A percentile compares a stretch with the other conserved stretches of the same genome.
Conservation (phyloP, 805 yeast genomes). For the Hanseniaspora lachancei region DNA sequence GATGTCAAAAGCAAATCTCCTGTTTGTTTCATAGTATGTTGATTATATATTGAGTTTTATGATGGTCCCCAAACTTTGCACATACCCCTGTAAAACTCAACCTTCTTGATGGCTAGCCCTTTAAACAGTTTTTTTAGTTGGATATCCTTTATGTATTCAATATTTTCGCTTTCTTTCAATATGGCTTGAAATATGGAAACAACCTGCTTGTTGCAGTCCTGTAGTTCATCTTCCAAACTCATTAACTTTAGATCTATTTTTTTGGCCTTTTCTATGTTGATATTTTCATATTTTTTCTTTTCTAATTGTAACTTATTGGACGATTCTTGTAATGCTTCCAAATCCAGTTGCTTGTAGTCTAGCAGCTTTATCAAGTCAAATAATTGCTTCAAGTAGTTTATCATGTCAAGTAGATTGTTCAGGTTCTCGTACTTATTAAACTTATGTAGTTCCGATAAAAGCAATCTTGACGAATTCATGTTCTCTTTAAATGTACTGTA, state of each 20-base stretch:
- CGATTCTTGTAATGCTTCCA: slow-evolving; percentile 9
- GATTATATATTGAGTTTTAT: neutral
- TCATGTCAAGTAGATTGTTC: slow-evolving; percentile 6
- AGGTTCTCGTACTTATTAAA: slow-evolving; percentile 9
- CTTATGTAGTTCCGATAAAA: slow-evolving; percentile 5
- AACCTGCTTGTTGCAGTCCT: slow-evolving; percentile 10
- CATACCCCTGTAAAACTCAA: slow-evolving; percentile 58
- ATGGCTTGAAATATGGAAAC: slow-evolving; percentile 8
- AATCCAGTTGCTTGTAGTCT: slow-evolving; percentile 11
- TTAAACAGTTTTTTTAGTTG: slow-evolving; percentile 8
- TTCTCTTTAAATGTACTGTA: slow-evolving; percentile 1
- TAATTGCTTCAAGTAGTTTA: slow-evolving; percentile 7
- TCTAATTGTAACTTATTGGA: slow-evolving; percentile 1
- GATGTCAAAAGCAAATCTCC: too few species aligned
- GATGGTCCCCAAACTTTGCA: slow-evolving; percentile 22
- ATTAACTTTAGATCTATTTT: neutral
- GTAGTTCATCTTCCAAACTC: neutral
- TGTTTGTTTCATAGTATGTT: too few species aligned
- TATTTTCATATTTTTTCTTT: slow-evolving; percentile 7
- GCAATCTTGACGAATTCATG: neutral
- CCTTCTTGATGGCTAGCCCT: slow-evolving; percentile 27
- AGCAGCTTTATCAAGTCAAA: slow-evolving; percentile 10
- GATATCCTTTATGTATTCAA: slow-evolving; percentile 7
- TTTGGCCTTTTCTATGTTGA: slow-evolving; percentile 2
- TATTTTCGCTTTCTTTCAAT: slow-evolving; percentile 9